Conservation (phyloP, 2,329 filamentous ascomycete genomes). For the Stemphylium beticola region DNA sequence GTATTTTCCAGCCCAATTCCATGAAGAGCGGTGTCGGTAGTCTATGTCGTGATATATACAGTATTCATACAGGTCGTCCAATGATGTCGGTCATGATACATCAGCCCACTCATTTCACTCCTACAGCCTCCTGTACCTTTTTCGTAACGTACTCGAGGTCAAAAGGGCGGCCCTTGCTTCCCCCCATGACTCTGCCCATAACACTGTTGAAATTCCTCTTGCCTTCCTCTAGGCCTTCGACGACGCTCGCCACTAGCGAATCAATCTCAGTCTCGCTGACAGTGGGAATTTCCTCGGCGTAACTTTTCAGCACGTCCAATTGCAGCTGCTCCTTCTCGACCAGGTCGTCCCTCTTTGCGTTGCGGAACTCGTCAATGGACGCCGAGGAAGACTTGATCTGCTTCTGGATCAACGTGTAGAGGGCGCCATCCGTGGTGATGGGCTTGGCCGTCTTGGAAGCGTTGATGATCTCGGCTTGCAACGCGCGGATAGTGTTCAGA, state of each 20-base stretch:
- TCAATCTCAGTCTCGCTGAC: constrained; percentile 66
- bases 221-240: constrained; percentile 59
- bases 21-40: constrained; percentile 1
- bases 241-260: constrained; percentile 58
- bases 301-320: constrained; percentile 69
- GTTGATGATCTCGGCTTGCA: constrained; percentile 75
- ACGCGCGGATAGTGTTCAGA: constrained; percentile 70
- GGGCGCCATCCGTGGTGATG: constrained; percentile 72
- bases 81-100: neutral
- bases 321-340: constrained; percentile 73
- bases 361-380: constrained; percentile 68
- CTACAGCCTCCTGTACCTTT: constrained; percentile 60
- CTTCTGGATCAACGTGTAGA: constrained; percentile 72
- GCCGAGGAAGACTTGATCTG: constrained; percentile 64
- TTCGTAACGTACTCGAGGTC: constrained; percentile 67
- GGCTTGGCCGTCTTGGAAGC: constrained; percentile 74
- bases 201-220: constrained; percentile 64
- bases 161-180: constrained; percentile 68
- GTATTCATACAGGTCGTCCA: constrained; percentile 6
- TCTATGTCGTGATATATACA: constrained; percentile 11
- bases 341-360: constrained; percentile 70
- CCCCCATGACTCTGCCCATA: constrained; percentile 64
- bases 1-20: neutral
- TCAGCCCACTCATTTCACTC: constrained; percentile 23
- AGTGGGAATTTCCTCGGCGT: constrained; percentile 65